Conservation (phyloP, 192 early-diverging fungal genomes). For the Rhizophagus sp. region DNA sequence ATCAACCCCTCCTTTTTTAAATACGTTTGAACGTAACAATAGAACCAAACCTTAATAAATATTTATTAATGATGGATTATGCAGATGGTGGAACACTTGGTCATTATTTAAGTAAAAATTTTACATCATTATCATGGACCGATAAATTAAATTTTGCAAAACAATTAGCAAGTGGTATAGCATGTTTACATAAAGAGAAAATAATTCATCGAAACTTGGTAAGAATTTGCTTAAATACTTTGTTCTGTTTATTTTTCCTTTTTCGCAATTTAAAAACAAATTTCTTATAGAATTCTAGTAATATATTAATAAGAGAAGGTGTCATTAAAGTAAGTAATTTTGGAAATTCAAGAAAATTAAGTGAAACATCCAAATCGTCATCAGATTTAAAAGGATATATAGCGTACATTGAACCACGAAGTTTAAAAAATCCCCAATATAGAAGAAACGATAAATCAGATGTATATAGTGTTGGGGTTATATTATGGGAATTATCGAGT, state of each 20-base stretch:
- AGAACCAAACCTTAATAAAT: background rate
- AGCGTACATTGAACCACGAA: slow-evolving; percentile 3
- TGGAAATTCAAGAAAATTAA: background rate
- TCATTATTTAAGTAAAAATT: background rate
- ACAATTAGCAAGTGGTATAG: slow-evolving; percentile 3
- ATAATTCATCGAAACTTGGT: slow-evolving; percentile 13
- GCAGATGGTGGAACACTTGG: background rate
- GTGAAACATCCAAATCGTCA: background rate
- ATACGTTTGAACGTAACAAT: background rate
- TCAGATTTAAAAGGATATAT: background rate
- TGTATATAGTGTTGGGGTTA: slow-evolving; percentile 11
- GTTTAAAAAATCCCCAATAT: background rate
- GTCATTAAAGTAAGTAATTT: slow-evolving; percentile 9
- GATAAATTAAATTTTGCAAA: slow-evolving; percentile 20
- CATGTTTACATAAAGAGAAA: slow-evolving; percentile 7
- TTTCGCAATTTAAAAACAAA: background rate
- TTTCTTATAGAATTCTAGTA: background rate
- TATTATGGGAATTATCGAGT: slow-evolving; percentile 23
- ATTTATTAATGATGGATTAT: background rate
- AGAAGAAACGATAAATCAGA: background rate
- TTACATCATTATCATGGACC: slow-evolving; percentile 12
- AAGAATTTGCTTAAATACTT: background rate
- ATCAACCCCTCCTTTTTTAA: background rate
- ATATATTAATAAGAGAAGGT: slow-evolving; percentile 8
- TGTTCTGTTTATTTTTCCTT: background rate